Conservation (phyloP, 495 filamentous ascomycete genomes). For the Penicillium alfredii region DNA sequence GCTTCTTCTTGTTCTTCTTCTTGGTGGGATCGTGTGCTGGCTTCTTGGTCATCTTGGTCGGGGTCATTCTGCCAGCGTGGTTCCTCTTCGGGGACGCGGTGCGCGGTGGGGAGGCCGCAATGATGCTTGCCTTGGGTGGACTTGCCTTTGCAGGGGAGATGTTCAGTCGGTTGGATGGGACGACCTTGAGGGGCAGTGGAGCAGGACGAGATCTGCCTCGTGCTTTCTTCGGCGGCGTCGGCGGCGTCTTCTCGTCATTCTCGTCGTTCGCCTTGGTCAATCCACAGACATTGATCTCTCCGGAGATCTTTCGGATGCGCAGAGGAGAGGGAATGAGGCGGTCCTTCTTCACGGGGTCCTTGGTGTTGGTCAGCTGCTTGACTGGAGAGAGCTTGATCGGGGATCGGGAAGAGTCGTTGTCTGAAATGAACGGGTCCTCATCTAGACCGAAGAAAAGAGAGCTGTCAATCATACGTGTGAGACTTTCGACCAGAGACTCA, state of each 20-base stretch:
- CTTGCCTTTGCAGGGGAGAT: no score
- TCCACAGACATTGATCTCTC: background rate
- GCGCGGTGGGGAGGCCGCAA: no score
- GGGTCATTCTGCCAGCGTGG: no score
- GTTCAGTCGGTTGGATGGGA: constrained; percentile 9
- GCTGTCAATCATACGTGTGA: constrained; percentile 6
- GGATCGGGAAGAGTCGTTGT: constrained; percentile 4
- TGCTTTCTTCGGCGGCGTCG: background rate
- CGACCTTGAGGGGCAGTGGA: constrained; percentile 21
- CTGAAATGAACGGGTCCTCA: constrained; percentile 27
- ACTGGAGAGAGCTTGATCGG: constrained; percentile 1
- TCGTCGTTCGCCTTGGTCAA: background rate
- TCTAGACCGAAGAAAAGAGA: constrained; percentile 6
- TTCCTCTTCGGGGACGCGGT: no score
- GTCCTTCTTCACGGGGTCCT: background rate
- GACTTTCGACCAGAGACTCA: constrained; percentile 2
- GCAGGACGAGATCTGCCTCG: constrained; percentile 10
- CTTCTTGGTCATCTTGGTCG: no score
- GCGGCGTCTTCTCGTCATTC: no score
- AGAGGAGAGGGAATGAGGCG: constrained; percentile 25
- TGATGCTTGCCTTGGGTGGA: no score
- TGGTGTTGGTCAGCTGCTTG: background rate
- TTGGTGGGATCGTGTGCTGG: background rate
- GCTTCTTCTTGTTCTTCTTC: background rate
- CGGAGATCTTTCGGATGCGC: constrained; percentile 17